phyloP scores from a whole-genome alignment of 495 filamentous ascomycete genomes.

The Terfezia boudieri region DNA sequence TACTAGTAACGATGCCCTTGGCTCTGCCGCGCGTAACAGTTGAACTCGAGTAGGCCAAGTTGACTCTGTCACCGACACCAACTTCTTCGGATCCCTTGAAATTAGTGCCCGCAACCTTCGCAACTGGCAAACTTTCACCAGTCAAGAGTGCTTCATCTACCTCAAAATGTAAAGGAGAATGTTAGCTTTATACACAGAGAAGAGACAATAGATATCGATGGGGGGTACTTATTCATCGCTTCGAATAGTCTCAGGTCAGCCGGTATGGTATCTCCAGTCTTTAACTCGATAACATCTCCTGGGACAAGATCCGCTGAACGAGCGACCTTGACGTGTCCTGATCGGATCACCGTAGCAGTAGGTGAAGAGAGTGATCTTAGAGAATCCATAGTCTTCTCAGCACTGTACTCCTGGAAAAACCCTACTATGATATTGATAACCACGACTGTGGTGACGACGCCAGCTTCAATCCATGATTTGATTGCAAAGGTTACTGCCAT shows the following conservation, averaged over 20 bases:
- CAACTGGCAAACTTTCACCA: constrained; percentile 27
- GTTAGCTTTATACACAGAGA: constrained; percentile 12
- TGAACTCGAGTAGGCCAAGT: constrained; percentile 27
- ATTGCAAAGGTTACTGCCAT: constrained; percentile 53
- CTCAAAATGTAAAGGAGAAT: constrained; percentile 23
- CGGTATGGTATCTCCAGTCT: constrained; percentile 63
- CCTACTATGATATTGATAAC: constrained; percentile 44
- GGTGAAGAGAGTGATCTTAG: constrained; percentile 40
- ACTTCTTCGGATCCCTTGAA: constrained; percentile 21
- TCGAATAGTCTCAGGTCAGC: constrained; percentile 40
- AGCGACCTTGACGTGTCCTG: constrained; percentile 40
- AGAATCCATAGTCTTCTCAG: constrained; percentile 58
- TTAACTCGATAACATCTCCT: constrained; percentile 54
- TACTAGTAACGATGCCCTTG: constrained; percentile 25
- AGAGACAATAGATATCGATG: neutral
- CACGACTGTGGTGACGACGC: constrained; percentile 42
- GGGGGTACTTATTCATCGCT: constrained; percentile 26
- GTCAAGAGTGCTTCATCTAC: constrained; percentile 29
- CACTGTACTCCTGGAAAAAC: constrained; percentile 47
- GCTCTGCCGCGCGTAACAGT: constrained; percentile 29
- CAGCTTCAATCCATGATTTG: constrained; percentile 46
- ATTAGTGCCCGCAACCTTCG: constrained; percentile 18
- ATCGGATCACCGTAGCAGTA: constrained; percentile 38
- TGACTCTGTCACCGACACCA: constrained; percentile 25
- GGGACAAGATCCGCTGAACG: constrained; percentile 53